phyloP scores from a whole-genome alignment of 2,329 filamentous ascomycete species.

The Penicillium sp. region DNA sequence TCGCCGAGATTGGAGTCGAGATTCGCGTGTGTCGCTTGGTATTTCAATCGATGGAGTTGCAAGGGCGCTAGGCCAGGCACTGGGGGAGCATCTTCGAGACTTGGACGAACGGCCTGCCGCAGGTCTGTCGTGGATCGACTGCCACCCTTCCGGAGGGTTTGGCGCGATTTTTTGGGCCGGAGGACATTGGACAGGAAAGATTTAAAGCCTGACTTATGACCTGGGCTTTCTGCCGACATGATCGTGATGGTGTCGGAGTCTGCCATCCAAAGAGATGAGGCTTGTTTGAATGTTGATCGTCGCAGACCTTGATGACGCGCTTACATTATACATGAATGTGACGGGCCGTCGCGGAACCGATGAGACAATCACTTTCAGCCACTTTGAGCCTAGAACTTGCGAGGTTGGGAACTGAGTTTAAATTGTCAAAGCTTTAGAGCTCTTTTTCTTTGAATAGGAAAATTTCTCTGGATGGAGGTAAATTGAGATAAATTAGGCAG shows the following conservation, averaged over 20 bases:
- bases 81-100: constrained; percentile 27
- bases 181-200: constrained; percentile 30
- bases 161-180: constrained; percentile 37
- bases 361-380: not conserved
- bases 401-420: not conserved
- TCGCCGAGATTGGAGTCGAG: constrained; percentile 39
- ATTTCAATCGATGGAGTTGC: constrained; percentile 35
- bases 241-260: not conserved
- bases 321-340: constrained; percentile 5
- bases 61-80: constrained; percentile 34
- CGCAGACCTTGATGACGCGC: not conserved
- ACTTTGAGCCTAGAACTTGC: not conserved
- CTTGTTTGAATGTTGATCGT: not conserved
- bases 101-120: constrained; percentile 21
- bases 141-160: constrained; percentile 34
- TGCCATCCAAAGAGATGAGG: not conserved
- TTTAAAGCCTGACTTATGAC: constrained; percentile 29
- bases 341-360: constrained; percentile 13
- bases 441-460: not conserved
- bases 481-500: not conserved
- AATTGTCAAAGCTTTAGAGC: too few species aligned
- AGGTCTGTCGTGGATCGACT: constrained; percentile 31
- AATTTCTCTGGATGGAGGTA: constrained; percentile 1
- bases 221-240: constrained; percentile 34
- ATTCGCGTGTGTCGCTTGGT: constrained; percentile 25